Evolutionary conservation across 1,139 yeast genomes (phyloP).

Genomic region (Waltiozyma sp.): DNA sequence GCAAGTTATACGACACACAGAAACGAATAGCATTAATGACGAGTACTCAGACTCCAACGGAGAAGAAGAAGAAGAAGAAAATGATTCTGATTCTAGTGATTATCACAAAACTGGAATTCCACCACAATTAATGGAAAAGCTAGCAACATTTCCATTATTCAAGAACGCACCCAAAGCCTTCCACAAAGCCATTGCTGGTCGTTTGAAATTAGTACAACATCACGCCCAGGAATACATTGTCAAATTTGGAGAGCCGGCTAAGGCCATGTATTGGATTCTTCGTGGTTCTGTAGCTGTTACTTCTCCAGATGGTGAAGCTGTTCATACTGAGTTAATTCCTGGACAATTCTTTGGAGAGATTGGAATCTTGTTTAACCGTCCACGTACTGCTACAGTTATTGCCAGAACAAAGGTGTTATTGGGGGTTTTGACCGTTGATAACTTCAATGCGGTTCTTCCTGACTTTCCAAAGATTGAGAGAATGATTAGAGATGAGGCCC

Average conservation of each 20-base stretch:
- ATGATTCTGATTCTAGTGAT: slow-evolving; percentile 1
- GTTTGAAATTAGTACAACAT: slow-evolving; percentile 45
- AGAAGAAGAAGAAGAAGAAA: slow-evolving; percentile 7
- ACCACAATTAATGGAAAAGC: slow-evolving; percentile 38
- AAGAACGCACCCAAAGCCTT: slow-evolving; percentile 56
- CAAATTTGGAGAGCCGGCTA: slow-evolving; percentile 63
- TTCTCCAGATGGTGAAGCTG: slow-evolving; percentile 64
- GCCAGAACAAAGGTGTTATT: slow-evolving; percentile 55
- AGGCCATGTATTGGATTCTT: slow-evolving; percentile 70
- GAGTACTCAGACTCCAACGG: no score
- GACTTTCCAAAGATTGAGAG: slow-evolving; percentile 57
- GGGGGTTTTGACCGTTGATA: slow-evolving; percentile 58
- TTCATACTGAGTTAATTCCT: slow-evolving; percentile 56
- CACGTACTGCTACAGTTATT: slow-evolving; percentile 72
- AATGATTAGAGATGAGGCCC: slow-evolving; percentile 67
- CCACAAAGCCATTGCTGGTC: slow-evolving; percentile 46
- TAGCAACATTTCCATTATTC: slow-evolving; percentile 52
- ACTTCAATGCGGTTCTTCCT: slow-evolving; percentile 46
- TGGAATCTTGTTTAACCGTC: slow-evolving; percentile 63
- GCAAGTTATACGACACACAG: no score
- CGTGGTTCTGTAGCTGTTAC: slow-evolving; percentile 67
- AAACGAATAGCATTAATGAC: no score
- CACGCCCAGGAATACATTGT: slow-evolving; percentile 62
- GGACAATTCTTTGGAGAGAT: slow-evolving; percentile 75
- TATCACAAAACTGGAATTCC: slow-evolving; percentile 25